Percentiles rank a stretch among this genome's conserved stretches.
Conservation (phyloP, 148 eudicot species). For the Amaranthus palmeri region DNA sequence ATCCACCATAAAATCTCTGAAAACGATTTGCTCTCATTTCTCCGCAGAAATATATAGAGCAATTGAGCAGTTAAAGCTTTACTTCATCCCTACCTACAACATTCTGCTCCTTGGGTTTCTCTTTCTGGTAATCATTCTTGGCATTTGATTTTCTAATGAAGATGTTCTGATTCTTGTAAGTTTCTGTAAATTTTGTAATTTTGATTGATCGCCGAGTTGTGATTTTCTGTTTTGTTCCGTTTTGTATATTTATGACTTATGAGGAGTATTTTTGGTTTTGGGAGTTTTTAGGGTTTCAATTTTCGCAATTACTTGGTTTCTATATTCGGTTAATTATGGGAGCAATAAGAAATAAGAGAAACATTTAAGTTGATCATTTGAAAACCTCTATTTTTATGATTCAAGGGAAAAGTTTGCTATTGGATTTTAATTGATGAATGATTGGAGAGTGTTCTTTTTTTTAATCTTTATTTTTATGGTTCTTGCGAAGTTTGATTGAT, state of each 20-base stretch:
- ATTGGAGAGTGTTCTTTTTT: neutral
- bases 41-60: neutral
- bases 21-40: neutral
- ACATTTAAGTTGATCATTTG: neutral
- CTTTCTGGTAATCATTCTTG: neutral
- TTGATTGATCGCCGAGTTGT: neutral
- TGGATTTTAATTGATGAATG: neutral
- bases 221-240: neutral
- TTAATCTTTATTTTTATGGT: neutral
- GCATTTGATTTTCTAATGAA: conserved; percentile 6
- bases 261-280: neutral
- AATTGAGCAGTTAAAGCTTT: neutral
- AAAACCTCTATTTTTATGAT: neutral
- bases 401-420: neutral
- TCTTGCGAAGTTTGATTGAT: neutral
- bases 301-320: neutral
- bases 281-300: neutral
- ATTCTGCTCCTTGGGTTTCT: neutral
- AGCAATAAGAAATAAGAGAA: neutral
- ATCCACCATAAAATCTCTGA: conserved; percentile 3
- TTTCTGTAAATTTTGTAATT: neutral
- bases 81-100: neutral
- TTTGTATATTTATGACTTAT: too few species aligned
- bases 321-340: neutral
- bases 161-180: neutral